phyloP scores from a whole-genome alignment of 2,329 filamentous ascomycete species.

The Pseudogymnoascus sp. region DNA sequence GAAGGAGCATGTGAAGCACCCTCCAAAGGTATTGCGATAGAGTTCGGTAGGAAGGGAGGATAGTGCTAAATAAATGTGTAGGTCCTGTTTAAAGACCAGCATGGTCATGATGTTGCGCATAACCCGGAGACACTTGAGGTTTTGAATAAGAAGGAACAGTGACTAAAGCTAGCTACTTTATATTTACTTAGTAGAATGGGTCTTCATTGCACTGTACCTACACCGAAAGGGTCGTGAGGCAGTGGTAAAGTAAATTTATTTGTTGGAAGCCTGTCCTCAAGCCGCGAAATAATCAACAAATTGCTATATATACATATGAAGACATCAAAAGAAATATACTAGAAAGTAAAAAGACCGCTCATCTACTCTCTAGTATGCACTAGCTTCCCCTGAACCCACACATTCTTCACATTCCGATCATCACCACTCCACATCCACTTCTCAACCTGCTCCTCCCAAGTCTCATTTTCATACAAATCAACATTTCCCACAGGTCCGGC shows the following conservation, averaged over 20 bases:
- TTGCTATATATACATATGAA: neutral
- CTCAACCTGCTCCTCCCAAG: constrained; percentile 74
- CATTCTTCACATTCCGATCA: constrained; percentile 78
- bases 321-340: neutral
- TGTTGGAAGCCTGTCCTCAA: neutral
- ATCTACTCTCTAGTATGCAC: constrained; percentile 48
- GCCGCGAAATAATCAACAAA: neutral
- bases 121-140: constrained; percentile 32
- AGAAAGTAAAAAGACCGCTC: neutral
- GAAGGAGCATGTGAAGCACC: constrained; percentile 32
- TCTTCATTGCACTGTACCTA: neutral
- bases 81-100: constrained; percentile 34
- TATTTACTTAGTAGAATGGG: neutral
- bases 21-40: constrained; percentile 31
- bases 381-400: constrained; percentile 81
- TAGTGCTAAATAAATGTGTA: constrained; percentile 13
- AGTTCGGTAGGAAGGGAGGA: neutral
- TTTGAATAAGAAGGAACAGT: constrained; percentile 16
- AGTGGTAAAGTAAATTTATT: too few relatives aligned
- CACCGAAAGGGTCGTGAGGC: too few relatives aligned
- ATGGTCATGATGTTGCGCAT: constrained; percentile 33
- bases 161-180: neutral
- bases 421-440: constrained; percentile 96
- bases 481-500: constrained; percentile 51
- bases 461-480: constrained; percentile 86